Evolutionary conservation across 176 grass and related monocot species (phyloP).

Genomic region (Triticum monococcum): DNA sequence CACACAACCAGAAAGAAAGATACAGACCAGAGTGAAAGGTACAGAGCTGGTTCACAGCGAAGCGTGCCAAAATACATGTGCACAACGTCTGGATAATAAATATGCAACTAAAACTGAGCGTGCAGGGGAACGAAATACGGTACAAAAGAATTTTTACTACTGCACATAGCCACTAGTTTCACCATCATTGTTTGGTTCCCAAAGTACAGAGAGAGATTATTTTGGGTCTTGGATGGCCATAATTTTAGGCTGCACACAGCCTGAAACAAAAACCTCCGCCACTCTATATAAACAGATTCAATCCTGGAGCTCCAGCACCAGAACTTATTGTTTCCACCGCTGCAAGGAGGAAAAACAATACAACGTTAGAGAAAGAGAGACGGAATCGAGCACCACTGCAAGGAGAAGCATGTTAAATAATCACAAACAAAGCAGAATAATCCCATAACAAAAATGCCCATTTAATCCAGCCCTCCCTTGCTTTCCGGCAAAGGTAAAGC

Average conservation of each 20-base stretch:
- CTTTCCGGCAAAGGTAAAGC: background rate
- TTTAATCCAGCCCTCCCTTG: background rate
- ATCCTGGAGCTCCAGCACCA: constrained; percentile 44
- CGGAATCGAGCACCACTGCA: too few species aligned
- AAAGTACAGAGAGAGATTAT: constrained; percentile 38
- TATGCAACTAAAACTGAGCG: constrained; percentile 9
- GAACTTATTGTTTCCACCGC: constrained; percentile 36
- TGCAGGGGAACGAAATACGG: background rate
- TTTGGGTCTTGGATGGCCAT: constrained; percentile 30
- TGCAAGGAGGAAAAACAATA: constrained; percentile 22
- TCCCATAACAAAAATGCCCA: background rate
- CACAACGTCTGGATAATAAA: background rate
- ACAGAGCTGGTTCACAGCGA: background rate
- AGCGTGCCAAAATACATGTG: background rate
- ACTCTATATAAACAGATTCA: constrained; percentile 42
- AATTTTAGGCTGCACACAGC: constrained; percentile 19
- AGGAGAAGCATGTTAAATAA: background rate
- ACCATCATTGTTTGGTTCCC: constrained; percentile 32
- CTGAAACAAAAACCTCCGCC: constrained; percentile 44
- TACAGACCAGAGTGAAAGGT: background rate
- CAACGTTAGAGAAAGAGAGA: background rate
- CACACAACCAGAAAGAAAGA: constrained; percentile 7
- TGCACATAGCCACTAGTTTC: constrained; percentile 26
- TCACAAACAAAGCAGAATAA: background rate
- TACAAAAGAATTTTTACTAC: constrained; percentile 42